Percentiles rank a stretch among this genome's conserved stretches.
Evolutionary conservation across 768 basidiomycete genomes (phyloP).

Genomic region (Serpula lacrymans): DNA sequence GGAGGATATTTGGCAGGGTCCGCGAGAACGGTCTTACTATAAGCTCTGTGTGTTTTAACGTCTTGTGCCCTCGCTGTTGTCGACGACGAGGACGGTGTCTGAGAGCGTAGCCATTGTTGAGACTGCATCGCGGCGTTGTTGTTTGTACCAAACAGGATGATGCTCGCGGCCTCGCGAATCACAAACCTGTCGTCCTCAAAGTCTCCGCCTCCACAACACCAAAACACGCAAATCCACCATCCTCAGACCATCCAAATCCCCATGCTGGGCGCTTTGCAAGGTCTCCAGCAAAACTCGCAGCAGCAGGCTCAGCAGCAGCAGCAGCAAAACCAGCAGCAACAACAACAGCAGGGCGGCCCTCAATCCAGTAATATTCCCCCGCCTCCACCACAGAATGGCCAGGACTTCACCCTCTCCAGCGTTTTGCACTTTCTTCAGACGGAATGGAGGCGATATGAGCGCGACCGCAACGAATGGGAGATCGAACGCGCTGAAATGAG

Average conservation of each 20-base stretch:
- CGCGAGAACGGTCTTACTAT: too few relatives aligned
- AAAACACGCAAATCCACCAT: slow-evolving; percentile 29
- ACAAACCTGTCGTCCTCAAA: slow-evolving; percentile 26
- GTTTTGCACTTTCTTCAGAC: slow-evolving; percentile 97
- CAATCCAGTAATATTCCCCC: slow-evolving; percentile 60
- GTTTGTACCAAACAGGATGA: slow-evolving; percentile 28
- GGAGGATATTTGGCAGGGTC: too few relatives aligned
- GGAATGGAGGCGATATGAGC: slow-evolving; percentile 96
- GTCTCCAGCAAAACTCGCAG: slow-evolving; percentile 46
- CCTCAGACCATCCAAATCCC: slow-evolving; percentile 49
- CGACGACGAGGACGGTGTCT: too few relatives aligned
- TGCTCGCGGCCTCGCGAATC: slow-evolving; percentile 32
- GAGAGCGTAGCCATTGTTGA: too few relatives aligned
- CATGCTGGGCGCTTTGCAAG: slow-evolving; percentile 74
- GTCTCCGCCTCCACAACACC: slow-evolving; percentile 25
- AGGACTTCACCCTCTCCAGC: slow-evolving; percentile 89
- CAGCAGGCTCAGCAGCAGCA: slow-evolving; percentile 49
- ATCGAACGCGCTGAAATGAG: slow-evolving; percentile 99
- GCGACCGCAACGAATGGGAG: slow-evolving; percentile 99
- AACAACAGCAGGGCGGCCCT: slow-evolving; percentile 47
- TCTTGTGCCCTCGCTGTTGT: too few relatives aligned
- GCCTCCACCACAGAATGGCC: slow-evolving; percentile 80
- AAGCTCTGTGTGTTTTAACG: too few relatives aligned
- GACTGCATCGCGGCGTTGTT: too few relatives aligned
- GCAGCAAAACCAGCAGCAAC: slow-evolving; percentile 48